A percentile compares a stretch with the other conserved stretches of the same genome.
Evolutionary conservation across 768 basidiomycete species (phyloP).

Genomic region (Lactarius hengduanensis): DNA sequence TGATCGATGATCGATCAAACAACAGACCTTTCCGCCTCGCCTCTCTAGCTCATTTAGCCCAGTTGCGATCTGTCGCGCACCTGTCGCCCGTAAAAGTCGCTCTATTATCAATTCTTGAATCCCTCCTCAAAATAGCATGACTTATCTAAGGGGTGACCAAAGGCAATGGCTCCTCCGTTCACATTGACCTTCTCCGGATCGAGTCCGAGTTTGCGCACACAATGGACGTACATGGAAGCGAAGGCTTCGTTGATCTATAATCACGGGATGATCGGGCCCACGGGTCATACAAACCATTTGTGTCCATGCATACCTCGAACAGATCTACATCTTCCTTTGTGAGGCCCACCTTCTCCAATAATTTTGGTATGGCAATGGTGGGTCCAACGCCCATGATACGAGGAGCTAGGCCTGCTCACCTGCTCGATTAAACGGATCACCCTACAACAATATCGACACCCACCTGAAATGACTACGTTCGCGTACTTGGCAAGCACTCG

Average conservation of each 20-base stretch:
- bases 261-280: not conserved
- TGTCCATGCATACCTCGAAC: constrained; percentile 55
- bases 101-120: constrained; percentile 27
- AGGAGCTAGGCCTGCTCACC: constrained; percentile 58
- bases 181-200: constrained; percentile 73
- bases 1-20: constrained; percentile 10
- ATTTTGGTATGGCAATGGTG: constrained; percentile 76
- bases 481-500: constrained; percentile 75
- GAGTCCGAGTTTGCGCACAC: constrained; percentile 62
- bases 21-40: constrained; percentile 61
- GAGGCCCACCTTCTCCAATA: constrained; percentile 64
- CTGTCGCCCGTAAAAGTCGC: constrained; percentile 64
- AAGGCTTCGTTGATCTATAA: constrained; percentile 88
- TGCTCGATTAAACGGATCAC: not conserved
- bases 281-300: not conserved
- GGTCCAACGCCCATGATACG: constrained; percentile 91
- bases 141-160: constrained; percentile 82
- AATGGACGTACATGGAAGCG: constrained; percentile 79
- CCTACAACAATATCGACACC: constrained; percentile 22
- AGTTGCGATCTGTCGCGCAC: constrained; percentile 80
- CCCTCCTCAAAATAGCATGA: constrained; percentile 25
- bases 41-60: constrained; percentile 74
- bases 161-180: constrained; percentile 87
- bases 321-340: constrained; percentile 69
- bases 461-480: constrained; percentile 68